Percentiles rank a stretch among this genome's conserved stretches.
phyloP scores from a whole-genome alignment of 371 early-diverging fungal species.

The Lichtheimia ramosa region DNA sequence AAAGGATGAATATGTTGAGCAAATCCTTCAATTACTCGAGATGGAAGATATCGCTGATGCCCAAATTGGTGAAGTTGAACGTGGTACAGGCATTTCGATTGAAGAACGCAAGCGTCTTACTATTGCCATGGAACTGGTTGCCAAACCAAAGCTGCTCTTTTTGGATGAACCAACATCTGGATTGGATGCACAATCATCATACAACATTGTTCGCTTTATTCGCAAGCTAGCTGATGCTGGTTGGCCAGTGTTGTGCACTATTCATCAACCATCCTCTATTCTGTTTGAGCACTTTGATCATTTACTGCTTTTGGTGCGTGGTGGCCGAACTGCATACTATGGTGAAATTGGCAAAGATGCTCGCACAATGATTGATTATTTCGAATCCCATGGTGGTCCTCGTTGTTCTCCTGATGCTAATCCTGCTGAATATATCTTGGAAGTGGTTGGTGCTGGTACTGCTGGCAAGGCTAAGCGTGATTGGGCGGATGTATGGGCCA shows the following conservation, averaged over 20 bases:
- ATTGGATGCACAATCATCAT: constrained; percentile 65
- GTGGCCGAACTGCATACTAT: constrained; percentile 62
- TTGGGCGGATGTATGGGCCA: constrained; percentile 58
- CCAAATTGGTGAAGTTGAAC: constrained; percentile 52
- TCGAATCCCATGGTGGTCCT: constrained; percentile 60
- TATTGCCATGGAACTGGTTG: constrained; percentile 72
- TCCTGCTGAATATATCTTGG: constrained; percentile 78
- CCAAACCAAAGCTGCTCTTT: constrained; percentile 71
- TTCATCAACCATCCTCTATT: constrained; percentile 68
- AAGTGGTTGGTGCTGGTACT: constrained; percentile 11
- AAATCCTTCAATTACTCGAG: constrained; percentile 61
- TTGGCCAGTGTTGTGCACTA: constrained; percentile 62
- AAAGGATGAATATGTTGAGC: constrained; percentile 64
- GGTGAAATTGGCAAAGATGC: constrained; percentile 64
- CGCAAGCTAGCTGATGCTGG: constrained; percentile 62
- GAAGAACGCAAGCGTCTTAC: constrained; percentile 70
- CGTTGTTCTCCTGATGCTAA: constrained; percentile 55
- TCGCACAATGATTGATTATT: constrained; percentile 57
- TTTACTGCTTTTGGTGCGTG: constrained; percentile 66
- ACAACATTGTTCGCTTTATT: constrained; percentile 68
- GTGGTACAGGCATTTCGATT: constrained; percentile 52
- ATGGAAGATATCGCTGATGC: constrained; percentile 60
- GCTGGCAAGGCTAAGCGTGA: constrained; percentile 38
- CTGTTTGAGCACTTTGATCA: constrained; percentile 70
- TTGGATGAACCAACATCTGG: constrained; percentile 86